Evolutionary conservation across 2,329 filamentous ascomycete species (phyloP), one percentile per base, ranked within the genome.

Genomic region (Beauveria pseudobassiana): DNA sequence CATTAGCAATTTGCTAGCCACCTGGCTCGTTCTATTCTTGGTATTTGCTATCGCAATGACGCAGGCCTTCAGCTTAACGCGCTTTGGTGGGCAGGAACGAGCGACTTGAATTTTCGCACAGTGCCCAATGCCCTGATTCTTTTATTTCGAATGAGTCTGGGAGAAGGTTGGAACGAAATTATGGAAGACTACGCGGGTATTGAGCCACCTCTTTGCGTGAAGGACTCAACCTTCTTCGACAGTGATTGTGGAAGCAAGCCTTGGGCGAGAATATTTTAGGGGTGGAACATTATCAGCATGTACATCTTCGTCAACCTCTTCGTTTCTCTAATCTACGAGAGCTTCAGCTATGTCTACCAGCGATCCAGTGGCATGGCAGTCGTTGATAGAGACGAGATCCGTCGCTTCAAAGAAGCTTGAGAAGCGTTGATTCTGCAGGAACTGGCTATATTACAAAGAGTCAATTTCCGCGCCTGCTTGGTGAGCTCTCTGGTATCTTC

Each of bases 211-310:
- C 83, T 90, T 57, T 99, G 95, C 75, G 91, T 93, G 1, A 80
- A 87, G 22, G 82, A 82, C 42, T 70, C 77, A 1, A 82, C 82
- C 45, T 97, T 96, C 74, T 93, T 92, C 69, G 78, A 90, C 48
- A 95, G 91, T 69, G 96, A 99, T 75, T 99, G 95, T 70, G 95
- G 95, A 63, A 96, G 93, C 76, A 84, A 87, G 56, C 83, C 86
- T 45, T 99, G 95, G 92, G 92, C 95, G 8, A 83, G 92, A 57
- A 85, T 87, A 40, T 99, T 99, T 78, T 92, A 98, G 62, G 86
- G 89, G 5, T 99, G 95, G 95, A 99, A 99, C 78, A 93, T 99
- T 69, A 83, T 99, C 75, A 98, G 93, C 89, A 99, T 99, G 95
- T 99, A 99, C 77, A 96, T 99, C 70, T 99, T 99, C 70, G 93